phyloP scores from a whole-genome alignment of 73 alveolate genomes.

The Paramecium octaurelia region DNA sequence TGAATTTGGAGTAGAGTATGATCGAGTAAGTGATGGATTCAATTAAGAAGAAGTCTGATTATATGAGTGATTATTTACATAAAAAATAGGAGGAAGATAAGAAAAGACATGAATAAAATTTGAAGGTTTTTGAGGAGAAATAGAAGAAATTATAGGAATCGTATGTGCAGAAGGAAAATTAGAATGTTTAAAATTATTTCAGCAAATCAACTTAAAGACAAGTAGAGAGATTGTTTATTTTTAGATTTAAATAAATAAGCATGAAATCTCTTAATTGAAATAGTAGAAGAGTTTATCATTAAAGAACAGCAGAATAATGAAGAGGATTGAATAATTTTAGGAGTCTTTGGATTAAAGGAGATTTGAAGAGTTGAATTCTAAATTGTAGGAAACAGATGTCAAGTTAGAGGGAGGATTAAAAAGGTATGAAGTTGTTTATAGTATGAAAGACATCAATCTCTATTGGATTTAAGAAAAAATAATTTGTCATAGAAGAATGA shows the following conservation, averaged over 20 bases:
- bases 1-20: not conserved
- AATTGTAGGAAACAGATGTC: not conserved
- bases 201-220: not conserved
- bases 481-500: not conserved
- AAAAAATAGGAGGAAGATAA: not conserved
- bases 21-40: not conserved
- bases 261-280: not conserved
- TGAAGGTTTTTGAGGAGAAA: not conserved
- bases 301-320: not conserved
- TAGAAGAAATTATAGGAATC: slow-evolving; percentile 2
- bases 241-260: not conserved
- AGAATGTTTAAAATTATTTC: not conserved
- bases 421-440: not conserved
- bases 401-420: not conserved
- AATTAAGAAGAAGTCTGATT: not conserved
- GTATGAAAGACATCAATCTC: not conserved
- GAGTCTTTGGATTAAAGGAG: not conserved
- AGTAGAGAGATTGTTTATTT: not conserved
- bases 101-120: not conserved
- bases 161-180: not conserved
- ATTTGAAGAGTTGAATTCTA: not conserved
- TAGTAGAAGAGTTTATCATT: not conserved
- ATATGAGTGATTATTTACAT: not conserved
- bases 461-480: not conserved
- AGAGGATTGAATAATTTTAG: not conserved